Evolutionary conservation across 176 grass and related monocot species (phyloP).

Genomic region (Oryza longistaminata): DNA sequence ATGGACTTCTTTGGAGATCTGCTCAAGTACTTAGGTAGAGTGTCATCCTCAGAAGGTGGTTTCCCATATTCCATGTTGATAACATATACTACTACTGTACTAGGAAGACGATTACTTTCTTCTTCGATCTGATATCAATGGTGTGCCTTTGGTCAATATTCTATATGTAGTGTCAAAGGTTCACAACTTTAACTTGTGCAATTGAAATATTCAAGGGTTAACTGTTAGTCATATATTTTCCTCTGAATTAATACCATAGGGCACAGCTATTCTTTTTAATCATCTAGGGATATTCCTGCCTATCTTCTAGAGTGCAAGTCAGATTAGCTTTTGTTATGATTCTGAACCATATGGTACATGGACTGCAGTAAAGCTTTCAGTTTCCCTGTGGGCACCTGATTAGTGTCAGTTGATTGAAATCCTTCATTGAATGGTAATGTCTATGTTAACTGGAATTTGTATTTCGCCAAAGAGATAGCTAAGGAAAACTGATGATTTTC

Average conservation of each 20-base stretch:
- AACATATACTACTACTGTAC: constrained; percentile 18
- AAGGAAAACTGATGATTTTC: not conserved
- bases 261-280: not conserved
- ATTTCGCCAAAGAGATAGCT: not conserved
- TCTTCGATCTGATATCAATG: not conserved
- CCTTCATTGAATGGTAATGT: not conserved
- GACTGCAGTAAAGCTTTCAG: not conserved
- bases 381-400: constrained; percentile 12
- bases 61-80: constrained; percentile 31
- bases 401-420: constrained; percentile 9
- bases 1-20: constrained; percentile 39
- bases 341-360: not conserved
- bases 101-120: constrained; percentile 40
- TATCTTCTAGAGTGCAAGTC: not conserved
- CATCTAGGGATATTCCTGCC: constrained; percentile 8
- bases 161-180: not conserved
- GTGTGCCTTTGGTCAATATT: constrained; percentile 1
- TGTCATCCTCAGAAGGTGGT: constrained; percentile 43
- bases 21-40: constrained; percentile 48
- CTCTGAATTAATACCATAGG: constrained; percentile 23
- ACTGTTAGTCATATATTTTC: not conserved
- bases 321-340: not conserved
- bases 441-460: not conserved
- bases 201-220: constrained; percentile 1
- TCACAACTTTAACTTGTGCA: constrained; percentile 22